Evolutionary conservation across 192 early-diverging fungal genomes (phyloP).

Genomic region (Mortierella antarctica): DNA sequence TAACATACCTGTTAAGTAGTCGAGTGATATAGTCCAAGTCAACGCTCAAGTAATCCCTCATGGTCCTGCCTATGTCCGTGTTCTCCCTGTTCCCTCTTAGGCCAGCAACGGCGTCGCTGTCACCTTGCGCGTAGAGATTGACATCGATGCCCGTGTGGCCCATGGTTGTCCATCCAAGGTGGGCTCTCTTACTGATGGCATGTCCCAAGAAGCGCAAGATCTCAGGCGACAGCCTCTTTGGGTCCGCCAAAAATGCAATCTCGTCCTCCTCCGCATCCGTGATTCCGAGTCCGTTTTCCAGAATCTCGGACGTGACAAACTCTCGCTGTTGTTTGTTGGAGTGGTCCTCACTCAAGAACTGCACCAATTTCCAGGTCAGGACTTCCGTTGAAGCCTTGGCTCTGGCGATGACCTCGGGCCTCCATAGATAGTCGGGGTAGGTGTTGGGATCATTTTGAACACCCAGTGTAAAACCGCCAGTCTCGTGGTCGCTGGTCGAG

Average conservation of each 20-base stretch:
- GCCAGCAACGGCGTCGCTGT: slow-evolving; percentile 13
- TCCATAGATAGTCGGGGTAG: slow-evolving; percentile 92
- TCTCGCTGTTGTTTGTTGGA: slow-evolving; percentile 23
- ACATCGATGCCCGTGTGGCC: slow-evolving; percentile 97
- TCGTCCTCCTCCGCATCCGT: slow-evolving; percentile 74
- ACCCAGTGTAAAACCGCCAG: slow-evolving; percentile 90
- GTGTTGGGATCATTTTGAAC: slow-evolving; percentile 68
- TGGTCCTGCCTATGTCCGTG: slow-evolving; percentile 69
- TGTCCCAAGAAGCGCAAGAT: slow-evolving; percentile 15
- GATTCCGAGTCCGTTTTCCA: slow-evolving; percentile 75
- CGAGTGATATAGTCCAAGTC: slow-evolving; percentile 60
- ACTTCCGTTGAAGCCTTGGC: slow-evolving; percentile 77
- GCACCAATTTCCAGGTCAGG: slow-evolving; percentile 57
- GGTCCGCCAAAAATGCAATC: slow-evolving; percentile 55
- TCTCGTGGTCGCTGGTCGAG: slow-evolving; percentile 95
- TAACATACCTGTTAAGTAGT: slow-evolving; percentile 51
- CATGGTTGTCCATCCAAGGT: slow-evolving; percentile 79
- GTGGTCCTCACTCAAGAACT: slow-evolving; percentile 7
- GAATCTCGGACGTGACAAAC: slow-evolving; percentile 67
- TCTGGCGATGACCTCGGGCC: slow-evolving; percentile 74
- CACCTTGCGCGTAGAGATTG: slow-evolving; percentile 67
- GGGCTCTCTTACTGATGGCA: slow-evolving; percentile 17
- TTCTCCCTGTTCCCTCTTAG: slow-evolving; percentile 75
- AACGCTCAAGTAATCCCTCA: slow-evolving; percentile 64
- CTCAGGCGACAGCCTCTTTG: background rate